Evolutionary conservation across 306 rosid species (phyloP), one percentile per base, ranked within the genome.

Genomic region (Urtica urens): DNA sequence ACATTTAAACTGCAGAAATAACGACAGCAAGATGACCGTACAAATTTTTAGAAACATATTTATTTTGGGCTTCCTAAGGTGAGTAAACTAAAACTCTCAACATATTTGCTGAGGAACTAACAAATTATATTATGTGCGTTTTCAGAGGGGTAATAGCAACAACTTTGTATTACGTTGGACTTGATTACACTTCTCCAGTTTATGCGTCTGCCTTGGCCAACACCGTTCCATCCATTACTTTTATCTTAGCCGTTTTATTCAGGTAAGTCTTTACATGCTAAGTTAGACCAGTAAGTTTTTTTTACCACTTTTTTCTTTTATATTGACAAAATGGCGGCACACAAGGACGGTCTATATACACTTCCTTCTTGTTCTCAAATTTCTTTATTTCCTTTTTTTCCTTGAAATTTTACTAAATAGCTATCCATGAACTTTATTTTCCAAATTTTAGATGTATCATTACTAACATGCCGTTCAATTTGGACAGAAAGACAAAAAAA

Each of bases 101-200:
- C n/a, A n/a, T n/a, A n/a, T n/a, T n/a, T n/a, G n/a, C n/a, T n/a
- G n/a, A n/a, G n/a, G n/a, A n/a, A n/a, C n/a, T n/a, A n/a, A n/a
- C n/a, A n/a, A n/a, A n/a, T n/a, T n/a, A n/a, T n/a, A n/a, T n/a
- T n/a, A n/a, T n/a, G 7, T 10, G 44, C 10, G 8, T 28, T 38
- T 41, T 56, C 38, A 56, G 62, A 46, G 56, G 31, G 17, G 48
- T 47, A 46, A 20, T 67, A 3, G 67, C 62, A 34, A 53, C 62
- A 37, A 40, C 47, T 17, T n/a, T 31, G 26, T 59, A 23, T 26
- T 53, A 52, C 29, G 10, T 51, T 10, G 62, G 72, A 39, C 27
- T 67, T 4, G 23, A 53, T 38, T 10, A 39, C 10, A 53, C 66
- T 47, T 28, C 72, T 21, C 33, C 57, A 23, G 24, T 61, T 22